Percentiles rank a stretch among this genome's conserved stretches.
Conservation (phyloP, 2,329 filamentous ascomycete genomes). For the Pestalotiopsis sp. region DNA sequence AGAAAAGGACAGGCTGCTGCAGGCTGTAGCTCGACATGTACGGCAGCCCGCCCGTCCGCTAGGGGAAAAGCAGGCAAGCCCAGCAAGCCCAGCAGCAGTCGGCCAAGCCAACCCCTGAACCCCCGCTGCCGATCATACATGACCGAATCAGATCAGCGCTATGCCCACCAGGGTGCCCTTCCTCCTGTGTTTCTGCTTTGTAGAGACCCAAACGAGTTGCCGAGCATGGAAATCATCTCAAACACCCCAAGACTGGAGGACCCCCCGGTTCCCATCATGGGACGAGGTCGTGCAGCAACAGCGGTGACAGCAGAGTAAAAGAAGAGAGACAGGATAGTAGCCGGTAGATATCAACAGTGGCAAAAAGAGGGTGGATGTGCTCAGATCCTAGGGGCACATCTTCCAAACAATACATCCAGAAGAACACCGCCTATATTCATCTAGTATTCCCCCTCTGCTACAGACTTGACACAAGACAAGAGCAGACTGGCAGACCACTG, state of each 20-base stretch:
- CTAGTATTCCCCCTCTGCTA: not conserved
- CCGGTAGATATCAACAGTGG: not conserved
- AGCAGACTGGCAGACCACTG: not conserved
- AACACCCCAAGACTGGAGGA: not conserved
- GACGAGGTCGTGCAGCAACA: constrained; percentile 2
- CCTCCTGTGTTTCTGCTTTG: constrained; percentile 9
- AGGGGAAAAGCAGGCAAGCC: not conserved
- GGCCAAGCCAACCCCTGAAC: constrained; percentile 16
- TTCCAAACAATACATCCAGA: not conserved
- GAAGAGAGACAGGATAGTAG: not conserved
- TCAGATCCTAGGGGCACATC: not conserved
- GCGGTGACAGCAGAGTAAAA: not conserved
- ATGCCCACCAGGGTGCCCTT: constrained; percentile 17
- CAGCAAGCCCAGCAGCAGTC: too few species aligned
- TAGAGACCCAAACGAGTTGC: constrained; percentile 4
- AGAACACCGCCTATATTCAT: not conserved
- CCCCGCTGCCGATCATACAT: constrained; percentile 30
- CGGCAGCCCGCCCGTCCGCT: constrained; percentile 8
- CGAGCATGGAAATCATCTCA: constrained; percentile 4
- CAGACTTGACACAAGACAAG: constrained; percentile 10
- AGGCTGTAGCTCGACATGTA: not conserved
- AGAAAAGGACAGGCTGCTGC: not conserved
- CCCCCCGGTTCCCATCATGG: not conserved
- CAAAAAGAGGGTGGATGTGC: not conserved
- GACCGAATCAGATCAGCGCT: constrained; percentile 16